These are phyloP conservation scores for Jackrogersella multiformis DNA, from an alignment of 495 filamentous ascomycete species.

Conservation along the genomic window DNA sequence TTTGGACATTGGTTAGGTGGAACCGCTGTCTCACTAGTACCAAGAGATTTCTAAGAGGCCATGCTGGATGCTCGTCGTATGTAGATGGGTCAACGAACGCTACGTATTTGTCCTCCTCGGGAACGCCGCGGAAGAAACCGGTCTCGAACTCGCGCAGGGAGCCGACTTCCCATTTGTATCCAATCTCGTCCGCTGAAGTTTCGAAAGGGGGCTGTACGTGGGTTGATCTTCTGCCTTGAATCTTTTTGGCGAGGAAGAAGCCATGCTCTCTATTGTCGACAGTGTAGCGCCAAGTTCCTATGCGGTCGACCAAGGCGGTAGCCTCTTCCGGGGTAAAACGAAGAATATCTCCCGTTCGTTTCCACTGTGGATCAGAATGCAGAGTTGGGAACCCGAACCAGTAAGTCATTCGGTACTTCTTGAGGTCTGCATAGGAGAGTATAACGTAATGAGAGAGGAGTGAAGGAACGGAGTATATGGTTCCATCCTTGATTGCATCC, in stretches of 20 bases:
- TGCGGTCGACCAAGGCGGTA: constrained; percentile 74
- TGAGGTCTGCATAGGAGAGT: constrained; percentile 94
- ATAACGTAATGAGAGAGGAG: constrained; percentile 86
- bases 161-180: constrained; percentile 77
- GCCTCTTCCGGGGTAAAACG: constrained; percentile 72
- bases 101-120: constrained; percentile 76
- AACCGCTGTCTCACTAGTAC: constrained; percentile 86
- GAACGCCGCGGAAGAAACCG: constrained; percentile 81
- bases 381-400: constrained; percentile 96
- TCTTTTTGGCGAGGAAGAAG: constrained; percentile 89
- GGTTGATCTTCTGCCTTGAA: constrained; percentile 45
- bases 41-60: constrained; percentile 91
- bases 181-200: constrained; percentile 56
- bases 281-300: constrained; percentile 85
- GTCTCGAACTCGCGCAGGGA: constrained; percentile 79
- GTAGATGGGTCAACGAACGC: constrained; percentile 93
- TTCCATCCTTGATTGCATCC: constrained; percentile 96
- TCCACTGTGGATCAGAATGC: constrained; percentile 87
- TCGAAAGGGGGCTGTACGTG: constrained; percentile 25
- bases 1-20: constrained; percentile 76
- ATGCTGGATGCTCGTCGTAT: constrained; percentile 83
- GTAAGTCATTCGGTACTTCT: constrained; percentile 94
- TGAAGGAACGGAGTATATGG: constrained; percentile 92
- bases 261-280: constrained; percentile 85
- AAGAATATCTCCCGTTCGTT: constrained; percentile 56